Conservation (phyloP, 495 filamentous ascomycete genomes). For the Neurospora discreta region DNA sequence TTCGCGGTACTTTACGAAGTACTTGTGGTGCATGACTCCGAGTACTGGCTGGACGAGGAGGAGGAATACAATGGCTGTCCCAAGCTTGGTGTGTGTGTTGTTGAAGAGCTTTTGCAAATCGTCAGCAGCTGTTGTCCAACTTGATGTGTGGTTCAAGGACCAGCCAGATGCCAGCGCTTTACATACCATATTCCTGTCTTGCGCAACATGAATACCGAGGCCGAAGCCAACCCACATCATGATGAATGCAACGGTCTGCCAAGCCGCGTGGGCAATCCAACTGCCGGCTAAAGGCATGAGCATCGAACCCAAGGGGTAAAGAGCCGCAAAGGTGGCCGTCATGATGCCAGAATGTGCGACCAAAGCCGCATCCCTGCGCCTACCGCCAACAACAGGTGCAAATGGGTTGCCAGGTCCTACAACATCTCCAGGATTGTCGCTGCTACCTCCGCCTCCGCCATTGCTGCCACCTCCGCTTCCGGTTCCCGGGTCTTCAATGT, state of each 20-base stretch:
- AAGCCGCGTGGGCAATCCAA: slow-evolving; percentile 42
- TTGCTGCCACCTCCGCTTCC: neutral
- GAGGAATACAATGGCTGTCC: slow-evolving; percentile 46
- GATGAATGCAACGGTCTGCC: slow-evolving; percentile 47
- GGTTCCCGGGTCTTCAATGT: neutral
- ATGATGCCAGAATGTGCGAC: slow-evolving; percentile 43
- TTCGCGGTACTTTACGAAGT: slow-evolving; percentile 33
- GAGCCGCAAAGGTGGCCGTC: slow-evolving; percentile 41
- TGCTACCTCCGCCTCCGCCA: slow-evolving; percentile 4
- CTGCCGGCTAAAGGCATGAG: slow-evolving; percentile 42
- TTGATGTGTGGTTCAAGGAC: neutral
- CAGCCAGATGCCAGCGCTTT: neutral
- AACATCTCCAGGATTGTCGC: neutral
- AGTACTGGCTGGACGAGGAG: slow-evolving; percentile 54
- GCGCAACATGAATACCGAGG: slow-evolving; percentile 43
- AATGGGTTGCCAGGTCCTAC: neutral
- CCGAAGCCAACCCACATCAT: slow-evolving; percentile 50
- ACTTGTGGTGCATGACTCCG: slow-evolving; percentile 52
- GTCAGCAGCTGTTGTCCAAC: slow-evolving; percentile 2
- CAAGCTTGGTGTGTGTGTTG: slow-evolving; percentile 39
- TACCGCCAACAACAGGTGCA: neutral
- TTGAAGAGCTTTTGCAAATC: slow-evolving; percentile 22
- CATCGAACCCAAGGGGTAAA: slow-evolving; percentile 47
- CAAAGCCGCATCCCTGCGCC: neutral
- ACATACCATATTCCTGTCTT: slow-evolving; percentile 26